These are phyloP conservation scores for Candida sp. DNA, from an alignment of 1,139 yeast genomes.

Conservation along the genomic window DNA sequence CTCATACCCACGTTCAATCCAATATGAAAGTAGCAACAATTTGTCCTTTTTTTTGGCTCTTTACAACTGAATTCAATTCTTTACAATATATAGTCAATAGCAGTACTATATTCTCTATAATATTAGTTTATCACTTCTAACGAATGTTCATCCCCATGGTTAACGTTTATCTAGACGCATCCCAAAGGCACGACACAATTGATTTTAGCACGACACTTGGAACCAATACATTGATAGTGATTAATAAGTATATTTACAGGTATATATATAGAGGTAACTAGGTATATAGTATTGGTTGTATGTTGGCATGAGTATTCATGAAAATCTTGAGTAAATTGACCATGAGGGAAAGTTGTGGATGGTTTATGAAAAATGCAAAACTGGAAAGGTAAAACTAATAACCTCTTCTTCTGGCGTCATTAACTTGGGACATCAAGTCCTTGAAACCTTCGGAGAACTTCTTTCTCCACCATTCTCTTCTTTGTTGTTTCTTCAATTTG, in stretches of 20 bases:
- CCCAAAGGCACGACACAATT: not conserved
- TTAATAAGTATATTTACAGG: not conserved
- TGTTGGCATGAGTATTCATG: no score
- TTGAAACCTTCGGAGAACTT: conserved; percentile 40
- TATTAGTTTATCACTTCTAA: no score
- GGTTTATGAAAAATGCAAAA: no score
- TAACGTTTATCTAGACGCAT: not conserved
- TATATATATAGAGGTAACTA: not conserved
- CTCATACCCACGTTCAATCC: not conserved
- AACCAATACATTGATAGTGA: not conserved
- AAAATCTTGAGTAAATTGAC: no score
- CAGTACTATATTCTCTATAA: no score
- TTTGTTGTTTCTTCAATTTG: conserved; percentile 40
- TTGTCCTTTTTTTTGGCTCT: no score
- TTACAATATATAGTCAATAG: no score
- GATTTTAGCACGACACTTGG: not conserved
- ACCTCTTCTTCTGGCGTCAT: conserved; percentile 48
- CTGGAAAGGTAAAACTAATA: conserved; percentile 17
- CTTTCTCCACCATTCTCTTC: conserved; percentile 47
- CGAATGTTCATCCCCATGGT: not conserved
- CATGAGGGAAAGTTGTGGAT: no score
- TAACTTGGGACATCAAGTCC: conserved; percentile 40
- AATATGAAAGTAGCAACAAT: not conserved
- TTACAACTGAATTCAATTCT: no score
- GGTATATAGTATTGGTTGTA: no score